Conservation (phyloP, 345 rosid genomes). For the Eucalyptus brandiana region DNA sequence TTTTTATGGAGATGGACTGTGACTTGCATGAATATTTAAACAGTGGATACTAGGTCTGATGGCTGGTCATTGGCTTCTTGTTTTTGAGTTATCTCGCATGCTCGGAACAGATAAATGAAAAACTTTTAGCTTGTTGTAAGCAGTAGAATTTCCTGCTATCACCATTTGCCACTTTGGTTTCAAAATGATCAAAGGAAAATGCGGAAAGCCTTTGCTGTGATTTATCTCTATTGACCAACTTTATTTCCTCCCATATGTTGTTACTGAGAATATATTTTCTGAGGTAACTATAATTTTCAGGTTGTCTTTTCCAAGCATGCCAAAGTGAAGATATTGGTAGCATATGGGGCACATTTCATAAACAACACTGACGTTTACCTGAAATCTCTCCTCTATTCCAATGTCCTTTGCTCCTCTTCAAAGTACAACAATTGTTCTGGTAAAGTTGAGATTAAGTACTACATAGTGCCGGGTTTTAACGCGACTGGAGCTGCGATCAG, state of each 20-base stretch:
- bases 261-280: neutral
- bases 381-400: conserved; percentile 56
- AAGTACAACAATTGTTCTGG: conserved; percentile 52
- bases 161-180: neutral
- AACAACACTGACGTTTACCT: conserved; percentile 54
- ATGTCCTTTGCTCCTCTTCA: conserved; percentile 62
- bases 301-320: conserved; percentile 79
- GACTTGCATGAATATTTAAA: neutral
- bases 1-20: neutral
- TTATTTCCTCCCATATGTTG: neutral
- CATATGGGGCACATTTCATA: conserved; percentile 59
- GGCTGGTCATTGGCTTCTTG: neutral
- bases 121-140: neutral
- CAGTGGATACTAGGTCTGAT: neutral
- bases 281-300: conserved; percentile 5
- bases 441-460: conserved; percentile 69
- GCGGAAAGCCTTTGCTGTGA: neutral
- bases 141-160: neutral
- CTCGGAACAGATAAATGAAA: neutral
- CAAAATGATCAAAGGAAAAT: neutral
- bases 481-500: conserved; percentile 51
- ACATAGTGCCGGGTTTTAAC: conserved; percentile 67
- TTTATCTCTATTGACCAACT: neutral
- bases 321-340: conserved; percentile 64
- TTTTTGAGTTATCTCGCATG: neutral